Evolutionary conservation across 768 basidiomycete species (phyloP).

Genomic region (Auricularia auricula-judae): DNA sequence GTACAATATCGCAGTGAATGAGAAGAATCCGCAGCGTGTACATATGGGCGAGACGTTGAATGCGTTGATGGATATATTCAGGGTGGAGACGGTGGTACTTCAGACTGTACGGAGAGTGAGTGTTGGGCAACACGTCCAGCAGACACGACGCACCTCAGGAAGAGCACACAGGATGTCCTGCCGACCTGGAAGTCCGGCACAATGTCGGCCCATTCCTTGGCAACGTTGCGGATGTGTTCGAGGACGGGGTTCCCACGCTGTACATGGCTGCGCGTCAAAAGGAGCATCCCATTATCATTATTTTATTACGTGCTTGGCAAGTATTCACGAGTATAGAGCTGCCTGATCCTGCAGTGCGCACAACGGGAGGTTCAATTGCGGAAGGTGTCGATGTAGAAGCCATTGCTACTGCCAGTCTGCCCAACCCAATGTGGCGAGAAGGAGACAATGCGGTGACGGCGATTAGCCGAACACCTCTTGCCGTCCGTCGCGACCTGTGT

Average conservation of each 20-base stretch:
- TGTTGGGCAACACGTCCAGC: not conserved
- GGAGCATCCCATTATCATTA: not conserved
- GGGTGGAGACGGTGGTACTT: slow-evolving; percentile 95
- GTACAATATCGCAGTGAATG: slow-evolving; percentile 83
- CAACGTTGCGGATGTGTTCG: slow-evolving; percentile 74
- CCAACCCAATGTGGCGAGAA: no score
- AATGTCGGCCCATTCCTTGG: slow-evolving; percentile 92
- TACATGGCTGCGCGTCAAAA: slow-evolving; percentile 3
- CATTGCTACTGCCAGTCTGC: no score
- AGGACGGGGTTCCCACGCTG: slow-evolving; percentile 87
- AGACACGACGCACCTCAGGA: slow-evolving; percentile 57
- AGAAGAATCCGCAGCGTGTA: slow-evolving; percentile 82
- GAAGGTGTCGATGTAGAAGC: no score
- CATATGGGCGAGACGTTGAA: slow-evolving; percentile 70
- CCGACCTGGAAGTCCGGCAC: slow-evolving; percentile 93
- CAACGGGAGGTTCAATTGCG: slow-evolving; percentile 20
- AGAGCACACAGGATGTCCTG: slow-evolving; percentile 82
- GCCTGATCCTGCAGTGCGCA: slow-evolving; percentile 12
- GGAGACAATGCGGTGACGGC: no score
- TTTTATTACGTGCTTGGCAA: slow-evolving; percentile 34
- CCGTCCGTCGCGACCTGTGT: no score
- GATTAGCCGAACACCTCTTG: no score
- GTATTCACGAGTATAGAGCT: slow-evolving; percentile 44
- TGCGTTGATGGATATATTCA: slow-evolving; percentile 88
- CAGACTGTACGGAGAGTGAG: slow-evolving; percentile 37